Evolutionary conservation across 2,329 filamentous ascomycete genomes (phyloP).

Genomic region (Cladosporium sp.): DNA sequence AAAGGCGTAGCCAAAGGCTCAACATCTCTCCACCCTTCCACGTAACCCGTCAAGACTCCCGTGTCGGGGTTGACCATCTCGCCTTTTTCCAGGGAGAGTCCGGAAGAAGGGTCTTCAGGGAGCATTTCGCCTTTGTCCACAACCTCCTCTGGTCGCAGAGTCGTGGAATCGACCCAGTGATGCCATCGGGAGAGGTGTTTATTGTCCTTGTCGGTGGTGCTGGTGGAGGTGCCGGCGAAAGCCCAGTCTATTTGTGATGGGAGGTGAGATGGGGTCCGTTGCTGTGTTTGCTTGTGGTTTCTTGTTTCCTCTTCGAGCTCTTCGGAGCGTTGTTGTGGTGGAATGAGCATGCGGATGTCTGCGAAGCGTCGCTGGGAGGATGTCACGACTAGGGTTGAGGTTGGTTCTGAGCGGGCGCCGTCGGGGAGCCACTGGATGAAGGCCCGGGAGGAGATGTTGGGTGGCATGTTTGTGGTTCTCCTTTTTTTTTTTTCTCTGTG

Average conservation of each 20-base stretch:
- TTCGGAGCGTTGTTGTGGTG: constrained; percentile 19
- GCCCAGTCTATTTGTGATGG: constrained; percentile 59
- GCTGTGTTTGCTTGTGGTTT: too few relatives aligned
- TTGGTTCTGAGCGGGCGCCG: constrained; percentile 52
- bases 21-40: constrained; percentile 38
- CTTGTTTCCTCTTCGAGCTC: too few relatives aligned
- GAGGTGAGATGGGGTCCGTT: constrained; percentile 18
- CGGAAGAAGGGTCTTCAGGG: constrained; percentile 32
- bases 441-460: constrained; percentile 50
- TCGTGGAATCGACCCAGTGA: constrained; percentile 58
- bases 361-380: constrained; percentile 55
- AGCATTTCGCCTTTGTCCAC: constrained; percentile 56
- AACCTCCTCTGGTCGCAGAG: constrained; percentile 32
- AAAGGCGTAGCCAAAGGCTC: constrained; percentile 9
- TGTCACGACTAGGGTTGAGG: constrained; percentile 61
- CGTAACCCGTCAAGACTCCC: constrained; percentile 51
- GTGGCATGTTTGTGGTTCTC: background rate
- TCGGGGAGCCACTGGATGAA: constrained; percentile 55
- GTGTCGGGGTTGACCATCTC: constrained; percentile 56
- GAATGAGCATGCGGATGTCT: constrained; percentile 52
- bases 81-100: constrained; percentile 51
- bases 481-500: background rate
- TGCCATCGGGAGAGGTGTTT: constrained; percentile 42
- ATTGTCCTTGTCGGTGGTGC: background rate
- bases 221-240: constrained; percentile 53